Conservation (phyloP, 768 basidiomycete species). For the Serendipita indica region DNA sequence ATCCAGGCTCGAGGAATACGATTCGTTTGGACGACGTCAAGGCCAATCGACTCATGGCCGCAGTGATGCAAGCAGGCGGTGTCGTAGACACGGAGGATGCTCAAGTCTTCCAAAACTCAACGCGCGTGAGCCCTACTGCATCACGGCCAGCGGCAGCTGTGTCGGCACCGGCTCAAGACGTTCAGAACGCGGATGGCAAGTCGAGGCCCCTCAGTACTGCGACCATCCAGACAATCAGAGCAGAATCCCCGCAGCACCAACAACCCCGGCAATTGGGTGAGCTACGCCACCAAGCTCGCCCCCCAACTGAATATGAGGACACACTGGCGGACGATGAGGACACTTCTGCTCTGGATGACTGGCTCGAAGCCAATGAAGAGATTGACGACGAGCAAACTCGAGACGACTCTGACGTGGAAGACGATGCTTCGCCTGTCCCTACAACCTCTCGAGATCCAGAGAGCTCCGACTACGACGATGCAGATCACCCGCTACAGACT, state of each 20-base stretch:
- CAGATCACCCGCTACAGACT: not conserved
- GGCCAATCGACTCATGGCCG: not conserved
- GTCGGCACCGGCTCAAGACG: too few relatives aligned
- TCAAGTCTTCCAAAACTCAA: not conserved
- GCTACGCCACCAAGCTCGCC: too few relatives aligned
- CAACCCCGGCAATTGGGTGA: not conserved
- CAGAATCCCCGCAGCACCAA: not conserved
- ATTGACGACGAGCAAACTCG: not conserved
- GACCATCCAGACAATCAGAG: not conserved
- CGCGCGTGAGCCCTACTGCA: too few relatives aligned
- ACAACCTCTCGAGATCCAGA: not conserved
- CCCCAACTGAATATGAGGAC: not conserved
- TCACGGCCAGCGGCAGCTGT: too few relatives aligned
- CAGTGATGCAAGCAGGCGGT: not conserved
- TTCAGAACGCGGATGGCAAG: too few relatives aligned
- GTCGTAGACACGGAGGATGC: not conserved
- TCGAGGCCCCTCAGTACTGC: not conserved
- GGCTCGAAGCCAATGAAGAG: conserved; percentile 6
- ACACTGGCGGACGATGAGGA: not conserved
- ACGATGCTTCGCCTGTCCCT: not conserved
- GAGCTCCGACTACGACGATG: conserved; percentile 5
- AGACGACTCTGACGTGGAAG: conserved; percentile 6
- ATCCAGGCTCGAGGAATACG: not conserved
- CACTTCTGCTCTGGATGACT: conserved; percentile 10
- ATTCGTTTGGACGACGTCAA: not conserved